Percentiles rank a stretch among this genome's conserved stretches.
phyloP scores from a whole-genome alignment of 352 stramenopile genomes.

The Phytopythium delawarense region DNA sequence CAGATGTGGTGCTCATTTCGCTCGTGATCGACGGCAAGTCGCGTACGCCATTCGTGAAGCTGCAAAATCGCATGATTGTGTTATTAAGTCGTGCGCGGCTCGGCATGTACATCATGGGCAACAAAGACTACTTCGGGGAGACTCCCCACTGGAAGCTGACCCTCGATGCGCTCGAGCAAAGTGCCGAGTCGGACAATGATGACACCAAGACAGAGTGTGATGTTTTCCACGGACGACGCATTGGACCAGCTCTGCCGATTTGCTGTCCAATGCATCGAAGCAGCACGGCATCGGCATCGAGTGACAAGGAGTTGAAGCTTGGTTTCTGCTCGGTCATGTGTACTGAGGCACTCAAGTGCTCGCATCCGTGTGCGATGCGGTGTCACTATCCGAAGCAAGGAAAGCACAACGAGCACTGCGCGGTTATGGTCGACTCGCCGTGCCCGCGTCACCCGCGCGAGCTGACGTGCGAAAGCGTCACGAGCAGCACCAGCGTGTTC shows the following conservation, averaged over 20 bases:
- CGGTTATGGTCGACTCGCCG: slow-evolving; percentile 53
- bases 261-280: slow-evolving; percentile 71
- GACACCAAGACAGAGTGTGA: slow-evolving; percentile 11
- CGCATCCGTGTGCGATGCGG: slow-evolving; percentile 55
- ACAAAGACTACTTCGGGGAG: slow-evolving; percentile 77
- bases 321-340: slow-evolving; percentile 80
- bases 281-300: slow-evolving; percentile 27
- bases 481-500: slow-evolving; percentile 9
- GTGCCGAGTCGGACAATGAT: slow-evolving; percentile 41
- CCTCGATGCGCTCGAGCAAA: slow-evolving; percentile 45
- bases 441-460: slow-evolving; percentile 49
- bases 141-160: slow-evolving; percentile 76
- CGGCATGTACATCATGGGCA: slow-evolving; percentile 84
- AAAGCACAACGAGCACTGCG: slow-evolving; percentile 58
- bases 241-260: slow-evolving; percentile 62
- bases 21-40: slow-evolving; percentile 89
- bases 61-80: slow-evolving; percentile 89
- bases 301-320: slow-evolving; percentile 46
- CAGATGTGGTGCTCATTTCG: slow-evolving; percentile 84
- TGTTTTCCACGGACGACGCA: slow-evolving; percentile 34
- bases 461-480: slow-evolving; percentile 54
- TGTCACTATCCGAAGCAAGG: slow-evolving; percentile 67
- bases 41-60: slow-evolving; percentile 82
- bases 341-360: slow-evolving; percentile 44
- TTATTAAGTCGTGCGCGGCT: slow-evolving; percentile 80